Evolutionary conservation across 139 green algal genomes (phyloP).

Genomic region (Ostreobium quekettii): DNA sequence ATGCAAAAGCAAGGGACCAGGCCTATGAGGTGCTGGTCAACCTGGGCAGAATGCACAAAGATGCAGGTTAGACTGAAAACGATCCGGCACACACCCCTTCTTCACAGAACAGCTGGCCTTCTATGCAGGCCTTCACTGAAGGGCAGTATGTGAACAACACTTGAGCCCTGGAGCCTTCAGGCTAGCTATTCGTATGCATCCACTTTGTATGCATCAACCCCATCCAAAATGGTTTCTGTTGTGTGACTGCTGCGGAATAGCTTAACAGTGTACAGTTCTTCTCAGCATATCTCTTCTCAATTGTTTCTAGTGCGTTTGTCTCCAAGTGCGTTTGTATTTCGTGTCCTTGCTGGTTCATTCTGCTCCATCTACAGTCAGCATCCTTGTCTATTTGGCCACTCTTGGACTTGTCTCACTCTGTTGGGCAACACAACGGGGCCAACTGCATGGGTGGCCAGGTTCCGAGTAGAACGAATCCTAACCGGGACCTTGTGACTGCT

Average conservation of each 20-base stretch:
- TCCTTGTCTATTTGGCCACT: neutral
- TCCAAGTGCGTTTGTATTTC: too few species aligned
- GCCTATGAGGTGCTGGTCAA: slow-evolving; percentile 85
- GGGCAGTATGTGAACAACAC: neutral
- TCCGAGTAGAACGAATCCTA: neutral
- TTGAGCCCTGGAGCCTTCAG: neutral
- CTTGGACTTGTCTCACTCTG: slow-evolving; percentile 62
- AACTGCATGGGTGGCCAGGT: slow-evolving; percentile 65
- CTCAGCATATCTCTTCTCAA: too few species aligned
- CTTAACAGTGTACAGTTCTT: too few species aligned
- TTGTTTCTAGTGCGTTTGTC: too few species aligned
- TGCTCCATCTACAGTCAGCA: neutral
- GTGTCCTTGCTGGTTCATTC: too few species aligned
- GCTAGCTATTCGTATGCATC: neutral
- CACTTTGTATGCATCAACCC: too few species aligned
- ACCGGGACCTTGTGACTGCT: neutral
- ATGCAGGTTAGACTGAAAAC: too few species aligned
- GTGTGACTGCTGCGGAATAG: too few species aligned
- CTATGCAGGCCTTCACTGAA: neutral
- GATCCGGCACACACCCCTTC: too few species aligned
- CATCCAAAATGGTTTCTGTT: too few species aligned
- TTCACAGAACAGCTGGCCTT: neutral
- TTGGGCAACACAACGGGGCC: slow-evolving; percentile 67
- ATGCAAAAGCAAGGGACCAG: slow-evolving; percentile 66
- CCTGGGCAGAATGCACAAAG: too few species aligned